Evolutionary conservation across 176 grass and related monocot species (phyloP).

Genomic region (Zea luxurians): DNA sequence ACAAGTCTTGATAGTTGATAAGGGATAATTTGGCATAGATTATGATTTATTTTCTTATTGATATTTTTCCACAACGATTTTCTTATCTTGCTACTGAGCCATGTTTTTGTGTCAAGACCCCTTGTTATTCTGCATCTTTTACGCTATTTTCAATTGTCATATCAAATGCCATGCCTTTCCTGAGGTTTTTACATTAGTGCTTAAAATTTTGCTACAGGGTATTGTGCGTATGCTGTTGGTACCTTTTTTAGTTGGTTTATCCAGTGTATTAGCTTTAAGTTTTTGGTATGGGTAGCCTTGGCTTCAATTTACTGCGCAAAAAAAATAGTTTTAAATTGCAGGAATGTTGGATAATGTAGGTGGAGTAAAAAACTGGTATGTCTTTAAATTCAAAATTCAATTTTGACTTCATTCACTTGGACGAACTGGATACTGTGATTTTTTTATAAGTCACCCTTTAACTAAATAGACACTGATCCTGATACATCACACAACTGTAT

Average conservation of each 20-base stretch:
- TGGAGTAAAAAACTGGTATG: slow-evolving; percentile 2
- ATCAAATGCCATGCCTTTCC: background rate
- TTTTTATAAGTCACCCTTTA: slow-evolving; percentile 11
- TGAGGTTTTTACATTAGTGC: background rate
- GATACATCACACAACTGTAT: background rate
- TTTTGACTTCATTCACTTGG: slow-evolving; percentile 9
- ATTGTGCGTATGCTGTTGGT: slow-evolving; percentile 11
- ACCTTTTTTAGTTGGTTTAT: background rate
- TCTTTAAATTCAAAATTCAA: slow-evolving; percentile 1
- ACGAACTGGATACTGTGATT: background rate
- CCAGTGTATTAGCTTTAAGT: background rate
- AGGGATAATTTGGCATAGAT: background rate
- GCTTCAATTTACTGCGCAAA: slow-evolving; percentile 16
- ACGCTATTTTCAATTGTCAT: background rate
- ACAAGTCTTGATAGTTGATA: slow-evolving; percentile 20
- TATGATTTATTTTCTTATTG: background rate
- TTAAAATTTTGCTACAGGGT: background rate
- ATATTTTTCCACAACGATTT: background rate
- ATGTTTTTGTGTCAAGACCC: background rate
- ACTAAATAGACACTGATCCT: slow-evolving; percentile 1
- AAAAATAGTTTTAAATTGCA: slow-evolving; percentile 10
- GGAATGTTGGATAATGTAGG: background rate
- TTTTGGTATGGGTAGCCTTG: background rate
- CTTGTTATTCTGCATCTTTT: slow-evolving; percentile 12
- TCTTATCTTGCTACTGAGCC: background rate